A percentile compares a stretch with the other conserved stretches of the same genome.
These are phyloP conservation scores for Beauveria australis DNA, from an alignment of 2,329 filamentous ascomycete genomes.

Conservation along the genomic window DNA sequence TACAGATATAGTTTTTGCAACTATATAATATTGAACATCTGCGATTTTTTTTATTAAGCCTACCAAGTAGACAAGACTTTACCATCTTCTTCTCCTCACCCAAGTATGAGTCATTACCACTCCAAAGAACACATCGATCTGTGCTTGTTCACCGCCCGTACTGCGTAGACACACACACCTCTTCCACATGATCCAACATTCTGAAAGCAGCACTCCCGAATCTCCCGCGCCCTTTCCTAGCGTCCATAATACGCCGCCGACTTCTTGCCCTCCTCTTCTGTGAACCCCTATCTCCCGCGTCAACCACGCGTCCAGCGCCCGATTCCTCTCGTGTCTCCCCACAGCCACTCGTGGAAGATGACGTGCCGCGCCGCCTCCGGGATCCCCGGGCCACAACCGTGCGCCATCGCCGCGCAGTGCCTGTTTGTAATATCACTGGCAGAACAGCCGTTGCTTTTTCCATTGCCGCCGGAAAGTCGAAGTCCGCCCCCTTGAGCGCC, in stretches of 20 bases:
- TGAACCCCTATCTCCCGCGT: constrained; percentile 26
- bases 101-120: too few relatives aligned
- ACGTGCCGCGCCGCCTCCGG: constrained; percentile 34
- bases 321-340: constrained; percentile 26
- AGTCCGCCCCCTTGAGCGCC: constrained; percentile 34
- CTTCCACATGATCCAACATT: background rate
- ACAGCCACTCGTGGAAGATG: constrained; percentile 38
- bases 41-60: too few relatives aligned
- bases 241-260: constrained; percentile 31
- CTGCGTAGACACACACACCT: background rate
- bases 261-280: constrained; percentile 22
- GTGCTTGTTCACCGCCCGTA: too few relatives aligned
- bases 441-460: constrained; percentile 41
- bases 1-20: too few relatives aligned
- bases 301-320: constrained; percentile 28
- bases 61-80: too few relatives aligned
- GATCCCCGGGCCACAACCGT: constrained; percentile 37
- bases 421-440: constrained; percentile 17
- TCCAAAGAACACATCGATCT: too few relatives aligned
- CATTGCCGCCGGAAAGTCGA: constrained; percentile 36
- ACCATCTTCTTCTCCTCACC: too few relatives aligned
- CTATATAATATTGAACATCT: too few relatives aligned
- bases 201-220: too few relatives aligned
- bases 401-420: constrained; percentile 34
- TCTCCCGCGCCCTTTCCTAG: constrained; percentile 31